Percentiles rank a stretch among this genome's conserved stretches.
Evolutionary conservation across 2,329 filamentous ascomycete species (phyloP).

Genomic region (Amesomyces nigricolor): DNA sequence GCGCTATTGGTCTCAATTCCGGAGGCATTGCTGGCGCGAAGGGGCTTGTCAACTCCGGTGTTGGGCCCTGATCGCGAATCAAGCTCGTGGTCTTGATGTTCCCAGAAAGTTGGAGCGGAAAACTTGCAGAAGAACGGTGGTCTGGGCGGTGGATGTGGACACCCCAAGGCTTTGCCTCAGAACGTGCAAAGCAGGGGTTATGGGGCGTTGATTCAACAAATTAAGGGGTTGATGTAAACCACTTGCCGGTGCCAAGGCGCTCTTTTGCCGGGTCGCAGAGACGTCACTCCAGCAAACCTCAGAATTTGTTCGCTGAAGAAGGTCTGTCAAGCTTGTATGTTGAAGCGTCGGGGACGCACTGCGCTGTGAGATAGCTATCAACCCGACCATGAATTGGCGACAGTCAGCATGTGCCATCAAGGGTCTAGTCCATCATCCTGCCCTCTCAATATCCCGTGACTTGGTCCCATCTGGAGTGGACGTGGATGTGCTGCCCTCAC

Average conservation of each 20-base stretch:
- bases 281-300: too few species aligned
- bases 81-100: not conserved
- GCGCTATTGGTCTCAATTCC: slow-evolving; percentile 41
- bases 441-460: not conserved
- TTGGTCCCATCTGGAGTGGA: not conserved
- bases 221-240: not conserved
- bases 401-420: too few species aligned
- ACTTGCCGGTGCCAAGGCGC: not conserved
- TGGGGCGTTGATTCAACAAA: not conserved
- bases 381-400: too few species aligned
- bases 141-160: slow-evolving; percentile 4
- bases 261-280: too few species aligned
- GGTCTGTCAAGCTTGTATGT: too few species aligned
- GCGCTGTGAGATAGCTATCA: too few species aligned
- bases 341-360: too few species aligned
- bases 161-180: not conserved
- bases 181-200: not conserved
- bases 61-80: slow-evolving; percentile 1
- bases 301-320: too few species aligned
- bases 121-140: slow-evolving; percentile 6
- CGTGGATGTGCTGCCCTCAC: too few species aligned
- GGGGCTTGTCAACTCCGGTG: slow-evolving; percentile 2
- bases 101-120: not conserved
- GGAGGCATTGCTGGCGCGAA: slow-evolving; percentile 38
- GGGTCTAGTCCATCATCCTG: too few species aligned